Conservation (phyloP, 345 rosid species). For the Mangifera indica region DNA sequence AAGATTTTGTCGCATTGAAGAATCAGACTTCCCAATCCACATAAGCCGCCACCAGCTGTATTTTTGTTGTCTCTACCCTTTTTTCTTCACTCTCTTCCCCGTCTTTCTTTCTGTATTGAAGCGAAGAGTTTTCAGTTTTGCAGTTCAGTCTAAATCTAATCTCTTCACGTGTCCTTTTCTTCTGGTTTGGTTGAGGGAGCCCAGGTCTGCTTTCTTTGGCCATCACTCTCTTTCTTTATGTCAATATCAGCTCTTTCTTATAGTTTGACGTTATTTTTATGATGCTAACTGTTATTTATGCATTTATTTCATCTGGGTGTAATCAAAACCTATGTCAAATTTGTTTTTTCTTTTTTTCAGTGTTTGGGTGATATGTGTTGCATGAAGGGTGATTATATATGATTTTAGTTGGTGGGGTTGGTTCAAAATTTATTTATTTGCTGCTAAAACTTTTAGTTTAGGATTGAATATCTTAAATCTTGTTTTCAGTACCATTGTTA, state of each 20-base stretch:
- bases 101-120: neutral
- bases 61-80: neutral
- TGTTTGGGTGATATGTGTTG: neutral
- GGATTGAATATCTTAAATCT: neutral
- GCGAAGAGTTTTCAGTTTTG: too few relatives aligned
- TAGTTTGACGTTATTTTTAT: neutral
- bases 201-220: slow-evolving; percentile 17
- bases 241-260: neutral
- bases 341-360: neutral
- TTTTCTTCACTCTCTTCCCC: slow-evolving; percentile 7
- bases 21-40: slow-evolving; percentile 19
- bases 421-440: neutral
- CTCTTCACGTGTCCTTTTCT: neutral
- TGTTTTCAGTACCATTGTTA: neutral
- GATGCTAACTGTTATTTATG: neutral
- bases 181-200: slow-evolving; percentile 1
- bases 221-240: neutral
- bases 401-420: neutral
- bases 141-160: neutral
- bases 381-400: neutral
- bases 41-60: neutral
- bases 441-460: neutral
- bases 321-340: neutral
- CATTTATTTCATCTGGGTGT: slow-evolving; percentile 2
- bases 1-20: neutral